Evolutionary conservation across 495 filamentous ascomycete species (phyloP), one percentile per base, ranked within the genome.

Genomic region (Daldinia decipiens): DNA sequence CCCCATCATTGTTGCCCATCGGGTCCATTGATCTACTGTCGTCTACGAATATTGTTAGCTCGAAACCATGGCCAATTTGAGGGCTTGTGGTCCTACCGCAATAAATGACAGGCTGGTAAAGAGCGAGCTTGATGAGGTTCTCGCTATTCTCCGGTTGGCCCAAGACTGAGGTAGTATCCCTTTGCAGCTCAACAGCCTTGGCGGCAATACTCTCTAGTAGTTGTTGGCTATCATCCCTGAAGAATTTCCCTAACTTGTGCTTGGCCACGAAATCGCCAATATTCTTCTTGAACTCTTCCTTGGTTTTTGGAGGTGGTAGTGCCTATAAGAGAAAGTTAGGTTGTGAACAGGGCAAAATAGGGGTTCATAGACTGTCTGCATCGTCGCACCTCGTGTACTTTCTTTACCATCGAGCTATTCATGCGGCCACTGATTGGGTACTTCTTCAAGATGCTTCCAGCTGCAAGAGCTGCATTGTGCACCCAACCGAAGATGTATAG

Each of bases 71-170:
- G 12, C 3, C 1, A 36, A 13, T 5, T 36, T 1, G 11, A 36
- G 34, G 11, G 34, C 34, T 13, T 3, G 3, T 36, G 11, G 7
- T n/a, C 19, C 13, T 72, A 72, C 70, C 70, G 50, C 70, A 72
- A 39, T 72, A 72, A 5, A 72, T 68, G 9, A 72, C 51, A 26
- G 70, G 64, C 39, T 72, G 70, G 32, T 68, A 72, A 12, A 72
- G 64, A 3, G 70, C 59, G 31, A 72, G 47, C 40, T 72, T 67
- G 2, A 68, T 50, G 9, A 72, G 65, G 6, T 59, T 68, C 0
- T 72, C 64, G 5, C 59, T 43, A 31, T 72, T 65, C 19, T 58
- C 53, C 11, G 64, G 39, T 60, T 68, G 5, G 5, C 60, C 39
- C 19, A 72, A 51, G 40, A 56, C 36, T 3, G 64, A 32, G 19